Conservation (phyloP, 2,329 filamentous ascomycete species). For the Diaporthe sp. region DNA sequence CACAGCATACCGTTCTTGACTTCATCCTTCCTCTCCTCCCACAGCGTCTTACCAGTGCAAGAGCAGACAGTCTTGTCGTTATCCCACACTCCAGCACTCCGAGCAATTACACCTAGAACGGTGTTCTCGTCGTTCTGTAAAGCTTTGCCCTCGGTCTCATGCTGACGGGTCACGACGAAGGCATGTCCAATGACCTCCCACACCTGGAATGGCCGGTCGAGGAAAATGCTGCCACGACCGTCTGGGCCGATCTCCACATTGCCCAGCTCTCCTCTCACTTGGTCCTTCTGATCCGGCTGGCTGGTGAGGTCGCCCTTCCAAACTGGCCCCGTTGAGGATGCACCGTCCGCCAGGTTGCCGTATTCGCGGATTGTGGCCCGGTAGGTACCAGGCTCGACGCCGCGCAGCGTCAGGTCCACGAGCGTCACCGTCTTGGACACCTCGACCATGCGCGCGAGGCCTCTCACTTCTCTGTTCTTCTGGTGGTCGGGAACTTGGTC, state of each 20-base stretch:
- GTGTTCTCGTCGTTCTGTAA: conserved; percentile 85
- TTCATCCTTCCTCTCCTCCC: conserved; percentile 95
- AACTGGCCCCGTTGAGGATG: conserved; percentile 83
- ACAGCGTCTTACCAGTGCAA: conserved; percentile 97
- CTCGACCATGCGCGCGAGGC: conserved; percentile 93
- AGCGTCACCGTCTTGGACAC: conserved; percentile 83
- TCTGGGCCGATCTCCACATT: conserved; percentile 79
- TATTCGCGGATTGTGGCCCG: conserved; percentile 86
- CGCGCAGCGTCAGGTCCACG: conserved; percentile 88
- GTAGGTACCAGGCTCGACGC: conserved; percentile 85
- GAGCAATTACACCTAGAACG: conserved; percentile 91
- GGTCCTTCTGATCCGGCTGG: conserved; percentile 58
- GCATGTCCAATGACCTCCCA: conserved; percentile 98
- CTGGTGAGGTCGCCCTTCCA: conserved; percentile 69
- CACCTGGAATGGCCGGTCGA: conserved; percentile 86
- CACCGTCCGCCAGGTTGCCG: conserved; percentile 88
- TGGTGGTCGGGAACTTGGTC: conserved; percentile 45
- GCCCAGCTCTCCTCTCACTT: conserved; percentile 76
- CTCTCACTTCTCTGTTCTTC: conserved; percentile 74
- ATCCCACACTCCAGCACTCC: conserved; percentile 98
- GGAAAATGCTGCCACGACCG: conserved; percentile 82
- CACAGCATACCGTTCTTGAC: conserved; percentile 90
- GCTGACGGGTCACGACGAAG: conserved; percentile 82
- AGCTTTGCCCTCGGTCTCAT: conserved; percentile 67
- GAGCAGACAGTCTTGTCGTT: conserved; percentile 99